Conservation (phyloP, 495 filamentous ascomycete genomes). For the Platismatia glauca region DNA sequence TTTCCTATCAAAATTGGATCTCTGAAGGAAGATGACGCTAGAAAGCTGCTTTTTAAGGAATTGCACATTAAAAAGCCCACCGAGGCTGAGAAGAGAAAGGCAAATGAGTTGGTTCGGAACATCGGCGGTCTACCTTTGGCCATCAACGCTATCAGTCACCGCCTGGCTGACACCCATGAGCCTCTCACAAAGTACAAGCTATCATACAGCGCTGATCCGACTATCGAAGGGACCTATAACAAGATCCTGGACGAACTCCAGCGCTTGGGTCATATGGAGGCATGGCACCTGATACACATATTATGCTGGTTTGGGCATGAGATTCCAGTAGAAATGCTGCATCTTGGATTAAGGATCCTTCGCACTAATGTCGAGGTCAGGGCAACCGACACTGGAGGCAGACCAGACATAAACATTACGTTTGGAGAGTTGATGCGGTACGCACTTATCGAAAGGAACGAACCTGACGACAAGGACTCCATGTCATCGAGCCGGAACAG, state of each 20-base stretch:
- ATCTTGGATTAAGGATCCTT: conserved; percentile 52
- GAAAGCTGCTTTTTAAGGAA: conserved; percentile 50
- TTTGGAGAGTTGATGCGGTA: conserved; percentile 60
- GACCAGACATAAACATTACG: conserved; percentile 57
- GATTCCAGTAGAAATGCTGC: conserved; percentile 66
- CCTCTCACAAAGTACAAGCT: conserved; percentile 60
- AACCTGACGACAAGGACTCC: conserved; percentile 34
- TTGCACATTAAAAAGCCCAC: conserved; percentile 43
- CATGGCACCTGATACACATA: conserved; percentile 64
- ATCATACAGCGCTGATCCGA: conserved; percentile 58
- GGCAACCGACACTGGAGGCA: conserved; percentile 42
- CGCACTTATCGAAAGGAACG: conserved; percentile 59
- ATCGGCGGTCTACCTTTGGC: conserved; percentile 68
- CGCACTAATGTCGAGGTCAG: conserved; percentile 42
- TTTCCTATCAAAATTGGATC: conserved; percentile 55
- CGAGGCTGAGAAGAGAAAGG: conserved; percentile 48
- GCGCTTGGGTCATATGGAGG: conserved; percentile 47
- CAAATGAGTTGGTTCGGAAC: conserved; percentile 56
- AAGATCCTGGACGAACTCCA: conserved; percentile 63
- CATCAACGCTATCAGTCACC: conserved; percentile 69
- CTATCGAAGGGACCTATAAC: conserved; percentile 60
- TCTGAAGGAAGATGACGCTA: conserved; percentile 49
- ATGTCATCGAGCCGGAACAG: conserved; percentile 40
- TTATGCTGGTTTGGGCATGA: conserved; percentile 66
- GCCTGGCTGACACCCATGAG: conserved; percentile 61